A percentile compares a stretch with the other conserved stretches of the same genome.
Conservation (phyloP, 2,329 filamentous ascomycete genomes). For the Aspergillus fumigatus region DNA sequence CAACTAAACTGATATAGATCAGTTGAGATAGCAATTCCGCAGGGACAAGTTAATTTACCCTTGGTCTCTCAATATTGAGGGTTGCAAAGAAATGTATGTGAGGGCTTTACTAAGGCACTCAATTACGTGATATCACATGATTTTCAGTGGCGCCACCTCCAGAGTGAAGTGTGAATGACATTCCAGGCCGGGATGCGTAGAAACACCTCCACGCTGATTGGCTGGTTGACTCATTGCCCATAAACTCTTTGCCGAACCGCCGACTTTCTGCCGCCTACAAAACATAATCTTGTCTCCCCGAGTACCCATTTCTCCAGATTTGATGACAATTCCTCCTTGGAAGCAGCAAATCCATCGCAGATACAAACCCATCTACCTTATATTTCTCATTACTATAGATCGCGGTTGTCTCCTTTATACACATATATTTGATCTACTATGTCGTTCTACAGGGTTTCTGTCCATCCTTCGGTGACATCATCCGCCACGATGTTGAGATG, state of each 20-base stretch:
- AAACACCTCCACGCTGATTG: slow-evolving; percentile 39
- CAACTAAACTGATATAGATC: neutral
- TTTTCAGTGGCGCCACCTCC: slow-evolving; percentile 25
- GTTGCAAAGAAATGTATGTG: neutral
- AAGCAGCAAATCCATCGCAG: slow-evolving; percentile 7
- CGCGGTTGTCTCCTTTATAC: neutral
- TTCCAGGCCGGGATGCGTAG: slow-evolving; percentile 21
- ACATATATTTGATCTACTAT: slow-evolving; percentile 22
- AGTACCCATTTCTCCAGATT: slow-evolving; percentile 5
- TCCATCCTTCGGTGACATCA: slow-evolving; percentile 44
- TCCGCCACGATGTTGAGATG: slow-evolving; percentile 39
- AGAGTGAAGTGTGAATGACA: neutral
- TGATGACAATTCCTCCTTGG: slow-evolving; percentile 4
- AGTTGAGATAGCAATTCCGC: neutral
- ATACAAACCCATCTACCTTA: slow-evolving; percentile 2
- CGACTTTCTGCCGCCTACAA: slow-evolving; percentile 19
- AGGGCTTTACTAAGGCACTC: neutral
- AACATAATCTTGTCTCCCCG: slow-evolving; percentile 15
- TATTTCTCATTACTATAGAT: slow-evolving; percentile 16
- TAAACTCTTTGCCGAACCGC: slow-evolving; percentile 23
- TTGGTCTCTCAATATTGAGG: neutral
- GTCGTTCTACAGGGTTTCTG: slow-evolving; percentile 35
- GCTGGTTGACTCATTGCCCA: slow-evolving; percentile 19
- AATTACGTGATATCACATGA: slow-evolving; percentile 2
- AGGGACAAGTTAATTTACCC: no score